Evolutionary conservation across 1,284 basidiomycete genomes (phyloP), one percentile per base, ranked within the genome.

Genomic region (Rhodotorula sp.): DNA sequence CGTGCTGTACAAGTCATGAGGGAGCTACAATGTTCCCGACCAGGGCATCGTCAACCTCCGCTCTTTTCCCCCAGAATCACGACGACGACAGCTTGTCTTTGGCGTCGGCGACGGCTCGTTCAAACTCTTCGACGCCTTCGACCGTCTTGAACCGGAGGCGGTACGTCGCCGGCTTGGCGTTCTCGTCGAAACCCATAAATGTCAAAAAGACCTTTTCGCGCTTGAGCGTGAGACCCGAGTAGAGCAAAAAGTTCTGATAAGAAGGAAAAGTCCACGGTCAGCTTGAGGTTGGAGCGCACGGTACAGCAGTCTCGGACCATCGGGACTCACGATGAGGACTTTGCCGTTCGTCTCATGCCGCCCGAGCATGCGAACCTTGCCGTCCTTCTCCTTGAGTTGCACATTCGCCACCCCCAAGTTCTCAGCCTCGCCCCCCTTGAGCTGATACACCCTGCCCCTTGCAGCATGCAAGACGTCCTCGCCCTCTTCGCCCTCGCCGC

Each of bases 171-270:
- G 74, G 72, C 58, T 72, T 57, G 16, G 64, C 64, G 4, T 66
- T 67, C 1, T 64, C 67, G 31, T 73, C 73, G 62, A 77, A 75
- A 4, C 74, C 77, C 5, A 72, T 60, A 49, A 78, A 75, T 2
- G 69, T 71, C 34, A 64, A 43, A 56, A 77, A 76, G n/a, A 66
- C 52, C 62, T 77, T 78, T 34, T 77, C 68, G 34, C 66, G 21
- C 26, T 61, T 73, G 28, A 68, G 45, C 5, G 18, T 58, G 23
- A 77, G 54, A 5, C 62, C 34, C 16, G 68, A 12, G 43, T 64
- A 64, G 5, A 78, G 63, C 7, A 49, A 28, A 26, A 78, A 78
- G 68, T 78, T 78, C 76, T 78, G 66, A n/a, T 16, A 8, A 34
- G 3, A 45, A 34, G 34, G 7, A 64, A 60, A 60, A 50, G 34